These are phyloP conservation scores for Fusarium hostae DNA, from an alignment of 2,329 filamentous ascomycete species.

Conservation along the genomic window DNA sequence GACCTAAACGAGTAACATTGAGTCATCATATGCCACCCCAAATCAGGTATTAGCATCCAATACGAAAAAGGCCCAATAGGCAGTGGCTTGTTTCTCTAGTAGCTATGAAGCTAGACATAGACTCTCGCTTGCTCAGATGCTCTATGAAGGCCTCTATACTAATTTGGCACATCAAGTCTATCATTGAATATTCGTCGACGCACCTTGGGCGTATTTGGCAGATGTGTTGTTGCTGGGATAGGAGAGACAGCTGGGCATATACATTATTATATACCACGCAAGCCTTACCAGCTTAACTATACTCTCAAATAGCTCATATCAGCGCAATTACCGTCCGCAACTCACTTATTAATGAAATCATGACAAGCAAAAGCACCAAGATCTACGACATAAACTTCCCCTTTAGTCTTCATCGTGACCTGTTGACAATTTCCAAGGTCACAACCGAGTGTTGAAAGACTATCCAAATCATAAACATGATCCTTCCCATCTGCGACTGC, in stretches of 20 bases:
- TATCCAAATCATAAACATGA: constrained; percentile 1
- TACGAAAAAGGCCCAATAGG: neutral
- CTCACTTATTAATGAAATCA: neutral
- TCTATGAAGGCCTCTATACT: too few relatives aligned
- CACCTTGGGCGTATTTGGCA: neutral
- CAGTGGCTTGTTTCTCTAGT: neutral
- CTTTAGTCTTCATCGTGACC: neutral
- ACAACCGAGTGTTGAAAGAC: neutral
- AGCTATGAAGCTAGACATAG: neutral
- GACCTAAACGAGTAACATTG: neutral
- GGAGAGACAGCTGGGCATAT: neutral
- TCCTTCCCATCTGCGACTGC: neutral
- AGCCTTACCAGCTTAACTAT: neutral
- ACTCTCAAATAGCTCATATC: neutral
- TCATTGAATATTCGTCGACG: neutral
- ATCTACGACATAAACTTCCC: constrained; percentile 1
- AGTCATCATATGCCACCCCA: neutral
- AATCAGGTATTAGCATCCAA: too few relatives aligned
- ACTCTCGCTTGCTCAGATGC: neutral
- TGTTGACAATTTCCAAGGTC: neutral
- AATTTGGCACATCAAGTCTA: neutral
- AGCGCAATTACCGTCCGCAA: too few relatives aligned
- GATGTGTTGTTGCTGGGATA: neutral
- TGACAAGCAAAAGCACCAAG: neutral
- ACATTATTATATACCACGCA: too few relatives aligned